Conservation (phyloP, 163 green algal genomes). For the Picocystis sp. region DNA sequence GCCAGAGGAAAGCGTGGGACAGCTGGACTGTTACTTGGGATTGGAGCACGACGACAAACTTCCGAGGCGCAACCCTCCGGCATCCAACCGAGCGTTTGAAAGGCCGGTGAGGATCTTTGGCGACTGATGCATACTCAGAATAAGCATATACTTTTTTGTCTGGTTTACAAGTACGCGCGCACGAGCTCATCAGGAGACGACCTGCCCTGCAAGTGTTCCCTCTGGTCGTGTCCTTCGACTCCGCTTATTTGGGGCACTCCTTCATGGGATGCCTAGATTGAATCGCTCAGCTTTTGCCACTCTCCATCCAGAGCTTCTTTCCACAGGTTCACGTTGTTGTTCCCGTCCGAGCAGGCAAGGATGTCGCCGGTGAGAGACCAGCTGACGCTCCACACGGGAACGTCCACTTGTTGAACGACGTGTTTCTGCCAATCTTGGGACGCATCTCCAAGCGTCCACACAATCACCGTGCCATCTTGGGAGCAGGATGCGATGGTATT, state of each 20-base stretch:
- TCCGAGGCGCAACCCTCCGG: background rate
- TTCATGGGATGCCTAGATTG: background rate
- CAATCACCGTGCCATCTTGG: slow-evolving; percentile 64
- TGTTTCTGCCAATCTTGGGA: slow-evolving; percentile 37
- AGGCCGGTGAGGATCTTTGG: no score
- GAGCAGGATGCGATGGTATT: slow-evolving; percentile 73
- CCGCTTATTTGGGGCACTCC: no score
- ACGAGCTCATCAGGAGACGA: no score
- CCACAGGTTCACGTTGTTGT: slow-evolving; percentile 76
- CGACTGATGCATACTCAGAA: no score
- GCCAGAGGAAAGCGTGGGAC: background rate
- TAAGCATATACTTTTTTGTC: no score
- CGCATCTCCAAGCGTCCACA: slow-evolving; percentile 21
- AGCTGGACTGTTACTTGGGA: slow-evolving; percentile 34
- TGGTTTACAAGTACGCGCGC: no score
- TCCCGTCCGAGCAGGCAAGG: slow-evolving; percentile 77
- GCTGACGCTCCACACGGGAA: slow-evolving; percentile 74
- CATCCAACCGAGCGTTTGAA: slow-evolving; percentile 2
- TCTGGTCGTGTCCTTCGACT: no score
- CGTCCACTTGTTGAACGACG: slow-evolving; percentile 54
- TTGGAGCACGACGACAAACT: slow-evolving; percentile 43
- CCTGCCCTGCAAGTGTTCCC: no score
- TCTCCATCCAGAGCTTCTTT: slow-evolving; percentile 78
- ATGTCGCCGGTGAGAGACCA: slow-evolving; percentile 84
- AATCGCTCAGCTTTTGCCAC: slow-evolving; percentile 61